A percentile compares a stretch with the other conserved stretches of the same genome.
phyloP scores from a whole-genome alignment of 306 rosid species.

The Rosa persica region DNA sequence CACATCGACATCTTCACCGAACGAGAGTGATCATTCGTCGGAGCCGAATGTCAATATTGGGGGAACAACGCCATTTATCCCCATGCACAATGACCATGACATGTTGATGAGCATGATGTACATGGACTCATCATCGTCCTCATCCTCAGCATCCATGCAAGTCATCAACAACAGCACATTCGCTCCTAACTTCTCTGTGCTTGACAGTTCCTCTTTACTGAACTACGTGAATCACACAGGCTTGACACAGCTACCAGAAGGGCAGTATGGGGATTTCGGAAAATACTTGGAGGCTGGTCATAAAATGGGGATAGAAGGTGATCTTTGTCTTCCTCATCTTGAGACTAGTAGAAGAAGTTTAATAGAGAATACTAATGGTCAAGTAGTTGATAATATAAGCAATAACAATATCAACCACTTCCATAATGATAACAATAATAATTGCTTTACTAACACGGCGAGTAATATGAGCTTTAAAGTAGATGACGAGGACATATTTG shows the following conservation, averaged over 20 bases:
- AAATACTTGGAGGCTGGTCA: constrained; percentile 33
- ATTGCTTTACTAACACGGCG: constrained; percentile 56
- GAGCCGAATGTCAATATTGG: constrained; percentile 35
- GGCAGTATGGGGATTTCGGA: constrained; percentile 42
- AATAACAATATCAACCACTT: constrained; percentile 40
- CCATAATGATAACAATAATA: constrained; percentile 43
- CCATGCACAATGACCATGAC: constrained; percentile 42
- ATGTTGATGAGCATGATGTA: constrained; percentile 19
- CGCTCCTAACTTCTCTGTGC: constrained; percentile 47
- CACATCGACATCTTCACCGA: constrained; percentile 45
- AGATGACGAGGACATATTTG: constrained; percentile 49
- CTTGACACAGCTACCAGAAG: constrained; percentile 45
- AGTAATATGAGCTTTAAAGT: constrained; percentile 31
- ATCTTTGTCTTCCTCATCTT: constrained; percentile 56
- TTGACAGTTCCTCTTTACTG: constrained; percentile 27
- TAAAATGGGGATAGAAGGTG: constrained; percentile 53
- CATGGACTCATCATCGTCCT: constrained; percentile 69
- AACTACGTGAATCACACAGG: constrained; percentile 36
- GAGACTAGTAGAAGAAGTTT: constrained; percentile 37
- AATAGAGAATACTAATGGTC: constrained; percentile 36
- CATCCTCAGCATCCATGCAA: constrained; percentile 59
- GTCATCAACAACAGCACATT: constrained; percentile 28
- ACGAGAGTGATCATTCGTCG: constrained; percentile 49
- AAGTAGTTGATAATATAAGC: constrained; percentile 40
- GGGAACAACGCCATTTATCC: constrained; percentile 29